phyloP scores from a whole-genome alignment of 352 stramenopile genomes.

The Phytophthora sp. region DNA sequence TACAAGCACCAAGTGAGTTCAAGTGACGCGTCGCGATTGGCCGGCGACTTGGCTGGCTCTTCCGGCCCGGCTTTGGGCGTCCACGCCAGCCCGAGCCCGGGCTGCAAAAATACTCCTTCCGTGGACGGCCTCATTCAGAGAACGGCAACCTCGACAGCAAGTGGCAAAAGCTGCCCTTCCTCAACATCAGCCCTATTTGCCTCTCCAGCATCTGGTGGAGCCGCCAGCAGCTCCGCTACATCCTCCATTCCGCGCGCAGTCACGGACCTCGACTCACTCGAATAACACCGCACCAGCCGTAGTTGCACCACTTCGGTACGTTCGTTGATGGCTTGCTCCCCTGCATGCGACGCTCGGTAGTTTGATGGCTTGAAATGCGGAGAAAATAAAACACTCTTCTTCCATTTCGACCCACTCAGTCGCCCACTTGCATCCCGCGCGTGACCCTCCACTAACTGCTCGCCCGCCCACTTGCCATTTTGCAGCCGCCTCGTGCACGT shows the following conservation, averaged over 20 bases:
- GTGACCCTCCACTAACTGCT: neutral
- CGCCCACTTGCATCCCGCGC: neutral
- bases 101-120: slow-evolving; percentile 37
- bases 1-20: slow-evolving; percentile 19
- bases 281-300: too few relatives aligned
- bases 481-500: slow-evolving; percentile 23
- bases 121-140: slow-evolving; percentile 30
- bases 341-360: slow-evolving; percentile 8
- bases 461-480: neutral
- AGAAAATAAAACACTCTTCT: slow-evolving; percentile 22
- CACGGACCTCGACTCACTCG: slow-evolving; percentile 2
- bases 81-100: slow-evolving; percentile 12
- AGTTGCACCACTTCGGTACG: slow-evolving; percentile 29
- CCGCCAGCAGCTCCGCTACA: slow-evolving; percentile 1
- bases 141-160: slow-evolving; percentile 34
- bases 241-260: slow-evolving; percentile 29
- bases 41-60: slow-evolving; percentile 35
- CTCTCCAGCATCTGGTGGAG: slow-evolving; percentile 18
- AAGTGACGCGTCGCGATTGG: slow-evolving; percentile 34
- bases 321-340: slow-evolving; percentile 10
- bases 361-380: slow-evolving; percentile 5
- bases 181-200: slow-evolving; percentile 37
- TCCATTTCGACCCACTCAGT: slow-evolving; percentile 18
- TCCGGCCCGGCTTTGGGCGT: slow-evolving; percentile 16
- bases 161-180: slow-evolving; percentile 19